Conservation (phyloP, 768 basidiomycete genomes). For the Ramaria sp. region DNA sequence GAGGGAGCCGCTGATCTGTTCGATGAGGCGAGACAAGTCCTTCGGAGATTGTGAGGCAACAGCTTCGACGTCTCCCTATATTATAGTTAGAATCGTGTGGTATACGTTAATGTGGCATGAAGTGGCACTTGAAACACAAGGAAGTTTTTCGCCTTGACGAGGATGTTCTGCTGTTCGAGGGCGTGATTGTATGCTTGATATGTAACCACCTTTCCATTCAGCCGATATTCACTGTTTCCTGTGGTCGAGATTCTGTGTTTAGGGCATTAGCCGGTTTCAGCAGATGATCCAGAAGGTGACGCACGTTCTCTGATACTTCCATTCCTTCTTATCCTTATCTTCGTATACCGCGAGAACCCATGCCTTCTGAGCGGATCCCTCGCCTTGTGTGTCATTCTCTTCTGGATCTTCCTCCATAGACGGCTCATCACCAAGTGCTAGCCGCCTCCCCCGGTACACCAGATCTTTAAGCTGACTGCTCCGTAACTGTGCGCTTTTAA, state of each 20-base stretch:
- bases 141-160: constrained; percentile 99
- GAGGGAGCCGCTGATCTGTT: constrained; percentile 90
- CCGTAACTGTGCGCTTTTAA: constrained; percentile 86
- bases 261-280: not conserved
- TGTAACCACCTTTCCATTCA: constrained; percentile 73
- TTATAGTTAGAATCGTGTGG: constrained; percentile 7
- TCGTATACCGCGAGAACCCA: constrained; percentile 92
- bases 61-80: constrained; percentile 86
- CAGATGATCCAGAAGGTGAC: constrained; percentile 22
- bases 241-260: constrained; percentile 69
- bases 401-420: constrained; percentile 35
- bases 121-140: constrained; percentile 72
- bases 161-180: constrained; percentile 82
- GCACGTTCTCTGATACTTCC: constrained; percentile 86
- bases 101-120: not conserved
- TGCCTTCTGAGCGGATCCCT: constrained; percentile 82
- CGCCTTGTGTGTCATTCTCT: constrained; percentile 49
- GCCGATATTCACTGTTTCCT: constrained; percentile 83
- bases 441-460: constrained; percentile 82
- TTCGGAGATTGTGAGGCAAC: constrained; percentile 91
- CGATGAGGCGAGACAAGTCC: constrained; percentile 82
- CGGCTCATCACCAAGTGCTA: constrained; percentile 41
- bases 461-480: constrained; percentile 92
- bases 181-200: constrained; percentile 85
- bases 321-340: constrained; percentile 70